These are phyloP conservation scores for Alternaria metachromatica DNA, from an alignment of 2,329 filamentous ascomycete genomes.

Conservation along the genomic window DNA sequence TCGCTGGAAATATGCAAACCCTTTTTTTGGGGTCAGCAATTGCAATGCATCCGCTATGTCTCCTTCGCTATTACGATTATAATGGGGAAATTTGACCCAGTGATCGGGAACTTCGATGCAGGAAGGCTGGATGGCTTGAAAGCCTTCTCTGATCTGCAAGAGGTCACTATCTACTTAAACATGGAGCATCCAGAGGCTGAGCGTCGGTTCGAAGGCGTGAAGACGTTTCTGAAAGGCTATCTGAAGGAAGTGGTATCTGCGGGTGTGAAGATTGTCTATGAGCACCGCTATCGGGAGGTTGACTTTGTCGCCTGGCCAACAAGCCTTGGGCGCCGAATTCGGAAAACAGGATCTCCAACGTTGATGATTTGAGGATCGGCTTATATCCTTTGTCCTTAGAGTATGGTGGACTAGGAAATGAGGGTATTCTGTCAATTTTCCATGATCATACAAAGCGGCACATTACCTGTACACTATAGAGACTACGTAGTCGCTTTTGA, in stretches of 20 bases:
- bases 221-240: background rate
- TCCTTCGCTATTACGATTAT: background rate
- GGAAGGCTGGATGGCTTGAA: background rate
- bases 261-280: background rate
- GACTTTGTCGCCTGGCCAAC: background rate
- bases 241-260: background rate
- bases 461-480: too few relatives aligned
- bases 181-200: background rate
- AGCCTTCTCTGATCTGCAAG: background rate
- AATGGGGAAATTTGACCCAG: too few relatives aligned
- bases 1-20: background rate
- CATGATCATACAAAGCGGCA: too few relatives aligned
- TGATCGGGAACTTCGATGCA: background rate
- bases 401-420: too few relatives aligned
- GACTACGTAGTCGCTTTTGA: too few relatives aligned
- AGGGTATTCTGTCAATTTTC: too few relatives aligned
- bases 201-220: background rate
- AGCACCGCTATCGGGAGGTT: background rate
- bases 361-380: too few relatives aligned
- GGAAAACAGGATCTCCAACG: too few relatives aligned
- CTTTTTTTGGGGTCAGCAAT: rapidly evolving
- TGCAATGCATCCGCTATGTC: background rate
- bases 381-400: too few relatives aligned
- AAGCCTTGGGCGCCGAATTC: too few relatives aligned
- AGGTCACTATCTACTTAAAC: background rate